Evolutionary conservation across 2,329 filamentous ascomycete genomes (phyloP), one percentile per base, ranked within the genome.

Genomic region (Fusarium burgessii): DNA sequence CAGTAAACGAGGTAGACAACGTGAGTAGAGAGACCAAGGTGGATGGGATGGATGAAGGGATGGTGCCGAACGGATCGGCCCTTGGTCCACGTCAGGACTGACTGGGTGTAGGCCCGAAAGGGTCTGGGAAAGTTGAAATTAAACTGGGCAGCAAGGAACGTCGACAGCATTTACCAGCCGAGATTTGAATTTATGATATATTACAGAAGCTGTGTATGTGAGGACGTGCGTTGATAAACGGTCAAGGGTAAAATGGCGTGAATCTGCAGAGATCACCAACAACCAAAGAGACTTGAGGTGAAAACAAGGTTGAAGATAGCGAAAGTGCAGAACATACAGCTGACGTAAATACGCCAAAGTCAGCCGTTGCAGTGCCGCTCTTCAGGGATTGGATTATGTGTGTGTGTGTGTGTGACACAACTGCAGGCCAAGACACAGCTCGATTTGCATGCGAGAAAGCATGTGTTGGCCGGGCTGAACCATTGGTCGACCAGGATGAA

Each of bases 1-100:
- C 62, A 62, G 46, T 62, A 51, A 51, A 56, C 47, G 38, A 67
- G 64, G 56, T 38, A 43, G 42, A 46, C 42, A 61, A 42, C 52
- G 12, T 51, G 64, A 59, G 63, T 58, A 58, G 49, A 46, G 40
- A 43, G 20, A 29, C 57, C 69, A 35, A 60, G 57, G 54, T 60
- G 43, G 27, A 46, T 54, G 51, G 49, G 35, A 38, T 35, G 36
- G 51, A 45, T 55, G 38, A n/a, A 46, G 27, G 29, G 63, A 68
- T 43, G 61, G 70, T 56, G 69, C 71, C 66, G 70, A 66, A 70
- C 74, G 74, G 74, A 74, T 72, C 74, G 74, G 73, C 71, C 74
- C 74, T 76, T 74, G 73, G 58, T 68, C 74, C 73, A 76, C 74
- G 74, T 74, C 72, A 73, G 66, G 58, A 49, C 60, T 47, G 71